Evolutionary conservation across 306 rosid genomes (phyloP), one percentile per base, ranked within the genome.

Genomic region (Prosopis cineraria): DNA sequence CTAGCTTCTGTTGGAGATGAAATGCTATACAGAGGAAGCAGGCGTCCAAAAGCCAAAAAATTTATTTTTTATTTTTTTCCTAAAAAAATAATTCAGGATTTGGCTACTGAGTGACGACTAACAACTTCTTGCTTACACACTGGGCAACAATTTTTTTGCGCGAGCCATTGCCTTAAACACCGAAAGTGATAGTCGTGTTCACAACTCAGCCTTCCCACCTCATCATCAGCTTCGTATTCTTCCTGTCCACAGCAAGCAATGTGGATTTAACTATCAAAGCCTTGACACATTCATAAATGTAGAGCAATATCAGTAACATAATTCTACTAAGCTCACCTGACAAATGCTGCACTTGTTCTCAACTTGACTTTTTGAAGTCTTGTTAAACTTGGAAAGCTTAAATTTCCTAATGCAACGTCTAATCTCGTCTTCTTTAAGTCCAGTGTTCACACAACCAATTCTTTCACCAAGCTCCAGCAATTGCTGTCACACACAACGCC

Each of bases 381-480:
- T 90, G 73, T 78, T 81, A 1, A 68, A 71, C 52, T 78, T 52
- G 16, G 79, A 83, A 62, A 76, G 89, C 84, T 86, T 85, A 22
- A 62, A 86, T 67, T 87, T 96, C 84, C 87, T 80, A 78, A 93
- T 81, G 79, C 87, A 66, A 39, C 36, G 60, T 12, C 88, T 85
- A 25, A 96, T 82, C 79, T 96, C 99, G 40, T 90, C 89, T 73
- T 93, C 90, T 84, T 89, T 88, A 27, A 96, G 83, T 53, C 99
- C 99, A 39, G 97, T 96, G 83, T 79, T 96, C 73, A 96, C 99
- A 64, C 85, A 55, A 63, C 99, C 99, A 56, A 96, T 93, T 83
- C 86, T 93, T 68, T 96, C 99, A 12, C 99, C 87, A 1, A 96
- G 90, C 76, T 90, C 99, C 12, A 96, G 96, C 81, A 96, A 84